A percentile compares a stretch with the other conserved stretches of the same genome.
Conservation (phyloP, 169 alveolate species). For the Pseudocohnilembus persalinus region DNA sequence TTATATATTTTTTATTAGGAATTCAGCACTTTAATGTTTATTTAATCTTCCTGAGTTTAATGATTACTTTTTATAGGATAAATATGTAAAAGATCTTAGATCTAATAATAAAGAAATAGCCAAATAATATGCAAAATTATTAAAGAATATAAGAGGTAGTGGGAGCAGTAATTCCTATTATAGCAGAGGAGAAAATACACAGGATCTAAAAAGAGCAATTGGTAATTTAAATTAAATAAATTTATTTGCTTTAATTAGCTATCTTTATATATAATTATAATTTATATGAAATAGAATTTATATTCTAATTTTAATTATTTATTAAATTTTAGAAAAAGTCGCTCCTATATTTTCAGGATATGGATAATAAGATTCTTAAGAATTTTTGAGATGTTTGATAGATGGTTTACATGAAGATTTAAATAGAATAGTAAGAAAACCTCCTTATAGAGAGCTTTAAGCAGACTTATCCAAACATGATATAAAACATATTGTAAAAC, state of each 20-base stretch:
- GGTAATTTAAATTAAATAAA: slow-evolving; percentile 26
- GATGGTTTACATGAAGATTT: slow-evolving; percentile 79
- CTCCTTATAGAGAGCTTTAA: slow-evolving; percentile 55
- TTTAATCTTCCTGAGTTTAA: slow-evolving; percentile 72
- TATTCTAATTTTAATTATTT: background rate
- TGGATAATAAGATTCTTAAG: slow-evolving; percentile 82
- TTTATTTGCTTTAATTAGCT: slow-evolving; percentile 18
- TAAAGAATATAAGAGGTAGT: slow-evolving; percentile 38
- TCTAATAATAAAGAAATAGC: slow-evolving; percentile 62
- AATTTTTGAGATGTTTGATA: slow-evolving; percentile 71
- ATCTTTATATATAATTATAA: too few species aligned
- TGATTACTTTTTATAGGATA: slow-evolving; percentile 57
- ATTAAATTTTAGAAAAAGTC: slow-evolving; percentile 27
- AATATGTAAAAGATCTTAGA: slow-evolving; percentile 52
- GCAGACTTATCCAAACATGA: slow-evolving; percentile 31
- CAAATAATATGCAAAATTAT: slow-evolving; percentile 56
- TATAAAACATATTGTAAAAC: slow-evolving; percentile 30
- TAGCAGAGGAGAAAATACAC: slow-evolving; percentile 20
- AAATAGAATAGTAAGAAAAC: slow-evolving; percentile 67
- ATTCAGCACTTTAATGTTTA: slow-evolving; percentile 79
- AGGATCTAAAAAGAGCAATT: slow-evolving; percentile 26
- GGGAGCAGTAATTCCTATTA: background rate
- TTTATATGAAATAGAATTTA: background rate
- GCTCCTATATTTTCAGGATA: slow-evolving; percentile 62
- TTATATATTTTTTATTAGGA: slow-evolving; percentile 39